phyloP scores from a whole-genome alignment of 2,329 filamentous ascomycete species.

The Mariannaea elegans region DNA sequence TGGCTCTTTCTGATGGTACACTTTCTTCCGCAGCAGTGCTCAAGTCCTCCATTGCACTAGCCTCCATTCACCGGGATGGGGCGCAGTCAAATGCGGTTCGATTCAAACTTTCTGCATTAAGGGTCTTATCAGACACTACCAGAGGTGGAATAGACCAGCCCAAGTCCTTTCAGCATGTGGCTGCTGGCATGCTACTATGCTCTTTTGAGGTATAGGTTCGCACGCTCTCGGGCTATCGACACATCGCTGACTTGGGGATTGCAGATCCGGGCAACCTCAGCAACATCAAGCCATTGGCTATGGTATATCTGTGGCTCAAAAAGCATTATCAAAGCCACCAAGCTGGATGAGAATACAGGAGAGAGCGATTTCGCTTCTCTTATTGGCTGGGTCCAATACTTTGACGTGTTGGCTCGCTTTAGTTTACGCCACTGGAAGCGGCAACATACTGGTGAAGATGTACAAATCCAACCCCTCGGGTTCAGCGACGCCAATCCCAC shows the following conservation, averaged over 20 bases:
- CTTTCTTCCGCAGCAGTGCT: conserved; percentile 26
- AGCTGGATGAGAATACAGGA: conserved; percentile 4
- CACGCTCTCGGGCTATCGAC: too few species aligned
- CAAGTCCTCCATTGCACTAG: conserved; percentile 18
- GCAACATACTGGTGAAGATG: background rate
- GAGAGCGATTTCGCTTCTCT: conserved; percentile 17
- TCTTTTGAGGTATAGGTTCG: conserved; percentile 25
- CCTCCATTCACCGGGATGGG: conserved; percentile 20
- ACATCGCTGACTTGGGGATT: background rate
- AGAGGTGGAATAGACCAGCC: background rate
- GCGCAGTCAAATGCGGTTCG: background rate
- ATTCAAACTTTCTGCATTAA: conserved; percentile 25
- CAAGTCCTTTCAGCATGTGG: conserved; percentile 29
- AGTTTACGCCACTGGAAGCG: conserved; percentile 34
- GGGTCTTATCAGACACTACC: conserved; percentile 14
- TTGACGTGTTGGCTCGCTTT: conserved; percentile 24
- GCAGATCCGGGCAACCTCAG: conserved; percentile 29
- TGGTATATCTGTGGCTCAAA: conserved; percentile 32
- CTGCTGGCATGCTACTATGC: conserved; percentile 29
- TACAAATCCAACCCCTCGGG: background rate
- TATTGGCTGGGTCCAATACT: conserved; percentile 30
- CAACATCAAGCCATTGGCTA: conserved; percentile 30
- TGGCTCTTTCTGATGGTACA: conserved; percentile 20
- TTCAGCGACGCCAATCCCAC: background rate
- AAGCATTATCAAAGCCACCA: conserved; percentile 21